Evolutionary conservation across 441 rosid genomes (phyloP), one percentile per base, ranked within the genome.

Genomic region (Populus hybrid): DNA sequence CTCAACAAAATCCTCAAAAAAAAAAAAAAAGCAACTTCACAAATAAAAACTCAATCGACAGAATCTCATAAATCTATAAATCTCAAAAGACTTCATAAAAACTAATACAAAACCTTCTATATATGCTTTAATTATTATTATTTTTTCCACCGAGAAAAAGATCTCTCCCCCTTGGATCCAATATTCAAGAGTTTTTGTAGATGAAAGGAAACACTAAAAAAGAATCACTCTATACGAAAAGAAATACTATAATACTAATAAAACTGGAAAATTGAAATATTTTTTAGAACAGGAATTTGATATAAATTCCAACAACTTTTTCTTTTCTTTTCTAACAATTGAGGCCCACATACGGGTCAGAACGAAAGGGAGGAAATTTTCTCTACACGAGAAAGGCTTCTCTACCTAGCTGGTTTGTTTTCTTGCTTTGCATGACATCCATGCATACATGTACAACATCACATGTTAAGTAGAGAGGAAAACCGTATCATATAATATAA

Each of bases 401-500:
- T 63, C 2, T 69, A 63, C 69, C 46, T 10, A 69, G 35, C 42
- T n/a, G 32, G 70, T 14, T 18, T 6, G 42, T 64, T 67, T 78
- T 73, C 35, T 69, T 32, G 59, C 23, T 67, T 46, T 76, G 71
- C 69, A 81, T 81, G 67, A 34, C 73, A 77, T 69, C 14, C 67
- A 74, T 82, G 63, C 64, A 64, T 72, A 20, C 42, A 24, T 46
- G 23, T 12, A 67, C 79, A 67, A 20, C 35, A 75, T 67, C 12
- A 66, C 61, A 28, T 46, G 18, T 42, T 10, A 0, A 73, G 35
- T 3, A 50, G 23, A 59, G 36, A 23, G 14, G 24, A 10, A 70
- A 7, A 12, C 11, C 61, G 20, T 70, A 46, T 42, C 32, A 11
- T 14, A 4, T 10, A 72, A 70, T 78, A 46, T 26, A 70, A 30